Conservation (phyloP, 805 yeast species). For the Suhomyces emberorum region DNA sequence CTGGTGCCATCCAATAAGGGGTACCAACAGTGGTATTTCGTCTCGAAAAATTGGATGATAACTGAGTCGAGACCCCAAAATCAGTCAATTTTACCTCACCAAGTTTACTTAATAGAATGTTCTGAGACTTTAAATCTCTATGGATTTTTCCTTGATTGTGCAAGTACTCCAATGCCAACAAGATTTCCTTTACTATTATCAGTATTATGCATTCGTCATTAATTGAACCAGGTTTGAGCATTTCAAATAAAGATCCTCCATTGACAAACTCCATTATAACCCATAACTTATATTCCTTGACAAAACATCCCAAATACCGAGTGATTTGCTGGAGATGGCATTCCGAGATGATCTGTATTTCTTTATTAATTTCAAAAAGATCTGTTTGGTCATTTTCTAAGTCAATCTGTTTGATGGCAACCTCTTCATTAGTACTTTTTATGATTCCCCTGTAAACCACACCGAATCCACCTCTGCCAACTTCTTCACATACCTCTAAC, state of each 20-base stretch:
- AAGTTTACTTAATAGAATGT: constrained; percentile 32
- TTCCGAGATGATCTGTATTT: constrained; percentile 64
- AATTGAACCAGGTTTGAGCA: constrained; percentile 58
- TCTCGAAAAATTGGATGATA: constrained; percentile 40
- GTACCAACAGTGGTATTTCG: constrained; percentile 52
- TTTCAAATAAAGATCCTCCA: constrained; percentile 72
- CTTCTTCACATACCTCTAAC: constrained; percentile 46
- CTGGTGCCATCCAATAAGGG: constrained; percentile 67
- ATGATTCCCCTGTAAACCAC: constrained; percentile 66
- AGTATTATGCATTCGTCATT: constrained; percentile 51
- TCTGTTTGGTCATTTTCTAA: constrained; percentile 63
- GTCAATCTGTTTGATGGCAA: constrained; percentile 67
- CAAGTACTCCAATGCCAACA: constrained; percentile 60
- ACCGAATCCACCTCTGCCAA: constrained; percentile 80
- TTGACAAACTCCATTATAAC: constrained; percentile 78
- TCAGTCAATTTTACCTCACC: constrained; percentile 44
- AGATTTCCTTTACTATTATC: constrained; percentile 50
- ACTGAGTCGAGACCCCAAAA: constrained; percentile 45
- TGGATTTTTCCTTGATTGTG: constrained; percentile 79
- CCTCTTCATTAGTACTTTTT: constrained; percentile 39
- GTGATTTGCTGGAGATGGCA: constrained; percentile 65
- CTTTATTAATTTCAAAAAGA: constrained; percentile 68
- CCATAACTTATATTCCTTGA: constrained; percentile 68
- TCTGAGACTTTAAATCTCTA: constrained; percentile 43
- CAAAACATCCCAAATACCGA: constrained; percentile 67